A percentile compares a stretch with the other conserved stretches of the same genome.
Evolutionary conservation across 176 grass and related monocot species (phyloP).

Genomic region (Ananas comosus): DNA sequence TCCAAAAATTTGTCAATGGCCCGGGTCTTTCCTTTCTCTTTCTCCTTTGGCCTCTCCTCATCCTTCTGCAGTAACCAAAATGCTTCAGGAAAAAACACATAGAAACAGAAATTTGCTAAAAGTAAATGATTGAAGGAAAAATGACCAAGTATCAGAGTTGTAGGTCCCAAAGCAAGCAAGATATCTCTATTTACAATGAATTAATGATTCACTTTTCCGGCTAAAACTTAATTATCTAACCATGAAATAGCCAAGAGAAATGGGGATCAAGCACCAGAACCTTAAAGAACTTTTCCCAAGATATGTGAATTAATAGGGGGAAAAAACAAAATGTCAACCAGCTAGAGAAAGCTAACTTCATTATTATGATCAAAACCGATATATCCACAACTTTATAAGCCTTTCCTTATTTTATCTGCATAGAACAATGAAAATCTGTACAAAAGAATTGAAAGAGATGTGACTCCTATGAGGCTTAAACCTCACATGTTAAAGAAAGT

Average conservation of each 20-base stretch:
- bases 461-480: neutral
- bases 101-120: neutral
- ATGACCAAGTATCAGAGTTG: neutral
- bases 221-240: too few species aligned
- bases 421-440: neutral
- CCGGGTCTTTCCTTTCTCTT: slow-evolving; percentile 84
- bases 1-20: slow-evolving; percentile 95
- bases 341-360: neutral
- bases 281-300: too few species aligned
- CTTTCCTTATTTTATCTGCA: neutral
- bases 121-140: neutral
- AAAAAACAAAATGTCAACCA: neutral
- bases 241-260: too few species aligned
- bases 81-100: slow-evolving; percentile 1
- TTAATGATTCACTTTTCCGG: too few species aligned
- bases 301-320: too few species aligned
- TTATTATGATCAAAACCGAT: neutral
- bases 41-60: slow-evolving; percentile 90
- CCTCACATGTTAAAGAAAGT: neutral
- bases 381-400: neutral
- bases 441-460: neutral
- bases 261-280: too few species aligned
- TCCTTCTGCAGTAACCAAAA: slow-evolving; percentile 46
- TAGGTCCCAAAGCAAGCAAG: neutral
- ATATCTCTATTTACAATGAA: too few species aligned